phyloP scores from a whole-genome alignment of 768 basidiomycete genomes.

The Mycena albidolilacea region DNA sequence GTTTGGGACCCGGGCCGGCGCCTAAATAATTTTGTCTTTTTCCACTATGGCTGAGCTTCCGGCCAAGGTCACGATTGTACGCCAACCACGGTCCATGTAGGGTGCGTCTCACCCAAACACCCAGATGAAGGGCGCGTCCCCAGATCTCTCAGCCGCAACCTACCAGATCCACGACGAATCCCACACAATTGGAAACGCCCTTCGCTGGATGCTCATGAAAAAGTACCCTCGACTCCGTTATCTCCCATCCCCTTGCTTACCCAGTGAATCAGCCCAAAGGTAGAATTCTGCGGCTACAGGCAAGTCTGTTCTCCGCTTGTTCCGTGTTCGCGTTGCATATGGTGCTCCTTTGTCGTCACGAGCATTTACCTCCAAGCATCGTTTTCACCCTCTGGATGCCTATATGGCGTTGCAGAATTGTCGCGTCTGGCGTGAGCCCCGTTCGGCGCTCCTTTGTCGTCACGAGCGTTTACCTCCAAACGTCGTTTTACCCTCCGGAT shows the following conservation, averaged over 20 bases:
- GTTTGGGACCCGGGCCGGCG: too few relatives aligned
- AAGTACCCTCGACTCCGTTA: slow-evolving; percentile 67
- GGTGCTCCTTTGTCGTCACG: slow-evolving; percentile 16
- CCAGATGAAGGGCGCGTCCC: slow-evolving; percentile 87
- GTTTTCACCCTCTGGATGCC: background rate
- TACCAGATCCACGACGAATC: slow-evolving; percentile 95
- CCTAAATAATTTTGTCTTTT: too few relatives aligned
- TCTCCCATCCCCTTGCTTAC: too few relatives aligned
- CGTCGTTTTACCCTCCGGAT: background rate
- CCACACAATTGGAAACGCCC: slow-evolving; percentile 95
- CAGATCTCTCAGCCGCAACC: slow-evolving; percentile 90
- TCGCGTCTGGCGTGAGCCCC: too few relatives aligned
- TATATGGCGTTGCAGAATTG: background rate
- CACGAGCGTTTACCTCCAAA: background rate
- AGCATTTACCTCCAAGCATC: background rate
- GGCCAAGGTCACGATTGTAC: too few relatives aligned
- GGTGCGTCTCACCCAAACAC: background rate
- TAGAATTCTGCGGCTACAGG: too few relatives aligned
- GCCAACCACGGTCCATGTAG: background rate
- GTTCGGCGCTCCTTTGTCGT: slow-evolving; percentile 9
- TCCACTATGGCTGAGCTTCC: too few relatives aligned
- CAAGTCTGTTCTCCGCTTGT: background rate
- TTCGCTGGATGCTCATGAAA: slow-evolving; percentile 99
- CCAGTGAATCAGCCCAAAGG: too few relatives aligned
- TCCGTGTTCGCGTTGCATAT: background rate